Percentiles rank a stretch among this genome's conserved stretches.
Conservation (phyloP, 371 early-diverging fungal species). For the Mucor circinelloides region DNA sequence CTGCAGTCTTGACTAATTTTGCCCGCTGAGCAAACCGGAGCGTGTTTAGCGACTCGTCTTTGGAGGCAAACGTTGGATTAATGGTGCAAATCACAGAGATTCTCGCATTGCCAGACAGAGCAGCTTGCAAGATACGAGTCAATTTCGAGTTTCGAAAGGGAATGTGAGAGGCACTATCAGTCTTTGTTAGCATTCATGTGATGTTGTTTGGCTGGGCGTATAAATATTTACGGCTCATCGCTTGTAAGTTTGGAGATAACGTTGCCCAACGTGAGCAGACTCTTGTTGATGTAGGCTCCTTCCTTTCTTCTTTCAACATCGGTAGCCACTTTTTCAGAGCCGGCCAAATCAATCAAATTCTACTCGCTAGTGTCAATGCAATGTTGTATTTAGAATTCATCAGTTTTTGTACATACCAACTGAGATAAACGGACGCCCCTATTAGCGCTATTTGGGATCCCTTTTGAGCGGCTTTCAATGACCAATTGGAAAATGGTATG, state of each 20-base stretch:
- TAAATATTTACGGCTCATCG: constrained; percentile 42
- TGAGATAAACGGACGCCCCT: constrained; percentile 67
- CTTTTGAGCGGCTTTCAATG: constrained; percentile 25
- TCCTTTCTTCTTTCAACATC: constrained; percentile 82
- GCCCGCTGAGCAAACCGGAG: constrained; percentile 85
- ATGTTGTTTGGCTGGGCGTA: neutral
- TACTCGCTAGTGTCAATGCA: constrained; percentile 10
- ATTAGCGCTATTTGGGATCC: neutral
- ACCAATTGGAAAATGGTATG: constrained; percentile 91
- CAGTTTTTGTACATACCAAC: constrained; percentile 36
- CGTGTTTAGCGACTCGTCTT: constrained; percentile 84
- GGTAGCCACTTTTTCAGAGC: constrained; percentile 87
- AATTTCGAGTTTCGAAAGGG: constrained; percentile 94
- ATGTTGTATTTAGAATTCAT: neutral
- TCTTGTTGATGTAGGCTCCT: constrained; percentile 90
- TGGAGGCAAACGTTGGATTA: constrained; percentile 66
- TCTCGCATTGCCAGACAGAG: constrained; percentile 82
- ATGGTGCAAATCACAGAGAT: constrained; percentile 84
- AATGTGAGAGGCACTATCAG: constrained; percentile 58
- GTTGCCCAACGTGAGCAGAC: constrained; percentile 81
- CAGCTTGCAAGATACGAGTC: constrained; percentile 85
- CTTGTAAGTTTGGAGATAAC: constrained; percentile 85
- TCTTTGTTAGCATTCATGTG: neutral
- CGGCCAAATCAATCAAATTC: constrained; percentile 94
- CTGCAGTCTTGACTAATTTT: constrained; percentile 62